Conservation (phyloP, 2,329 filamentous ascomycete genomes). For the Fusarium concolor region DNA sequence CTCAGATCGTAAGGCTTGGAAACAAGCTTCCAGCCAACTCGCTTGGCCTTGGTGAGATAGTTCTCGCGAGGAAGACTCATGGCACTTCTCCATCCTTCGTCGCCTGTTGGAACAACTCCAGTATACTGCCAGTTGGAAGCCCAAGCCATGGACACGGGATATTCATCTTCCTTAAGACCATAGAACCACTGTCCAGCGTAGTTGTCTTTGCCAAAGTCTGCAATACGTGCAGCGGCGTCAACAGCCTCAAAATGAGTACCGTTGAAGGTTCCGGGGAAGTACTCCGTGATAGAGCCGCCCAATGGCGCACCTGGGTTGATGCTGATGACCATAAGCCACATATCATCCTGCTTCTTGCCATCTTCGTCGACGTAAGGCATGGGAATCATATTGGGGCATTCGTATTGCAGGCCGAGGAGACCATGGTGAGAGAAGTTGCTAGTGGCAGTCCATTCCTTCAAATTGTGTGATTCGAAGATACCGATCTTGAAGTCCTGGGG, state of each 20-base stretch:
- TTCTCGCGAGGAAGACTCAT: conserved; percentile 58
- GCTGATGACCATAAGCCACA: conserved; percentile 61
- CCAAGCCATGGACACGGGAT: conserved; percentile 52
- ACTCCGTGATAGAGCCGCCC: conserved; percentile 66
- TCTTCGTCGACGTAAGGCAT: conserved; percentile 59
- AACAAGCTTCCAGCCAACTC: conserved; percentile 64
- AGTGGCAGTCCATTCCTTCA: conserved; percentile 65
- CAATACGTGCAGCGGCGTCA: conserved; percentile 45
- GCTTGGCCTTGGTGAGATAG: conserved; percentile 62
- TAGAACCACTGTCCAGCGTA: conserved; percentile 54
- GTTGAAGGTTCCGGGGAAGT: conserved; percentile 70
- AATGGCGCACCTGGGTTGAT: conserved; percentile 69
- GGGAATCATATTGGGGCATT: conserved; percentile 71
- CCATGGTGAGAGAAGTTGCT: conserved; percentile 67
- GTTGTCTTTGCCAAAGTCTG: conserved; percentile 54
- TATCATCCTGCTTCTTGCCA: conserved; percentile 43
- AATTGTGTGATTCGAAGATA: conserved; percentile 70
- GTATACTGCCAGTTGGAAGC: conserved; percentile 53
- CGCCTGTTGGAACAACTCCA: conserved; percentile 46
- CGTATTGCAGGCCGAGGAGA: conserved; percentile 67
- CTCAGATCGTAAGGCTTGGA: conserved; percentile 61
- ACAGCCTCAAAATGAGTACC: conserved; percentile 68
- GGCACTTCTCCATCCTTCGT: conserved; percentile 49
- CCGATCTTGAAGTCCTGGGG: conserved; percentile 64
- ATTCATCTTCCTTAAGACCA: conserved; percentile 36